phyloP scores from a whole-genome alignment of 164 flowering plant species.

The grape (Vitis vinifera) region ASM3070453v1 NC_081809.1:4136001-4136500 shows the following conservation, averaged over 20 bases:
- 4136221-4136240: too few relatives aligned
- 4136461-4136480: neutral
- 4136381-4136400: constrained; percentile 4
- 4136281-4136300: neutral
- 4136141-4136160: too few relatives aligned
- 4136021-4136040: too few relatives aligned
- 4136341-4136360: constrained; percentile 1
- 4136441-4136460: neutral
- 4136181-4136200: too few relatives aligned
- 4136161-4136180: neutral
- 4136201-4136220: too few relatives aligned
- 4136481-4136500: neutral
- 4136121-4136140: too few relatives aligned
- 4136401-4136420: neutral
- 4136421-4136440: neutral
- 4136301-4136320: neutral
- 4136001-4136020: too few relatives aligned
- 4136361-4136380: constrained; percentile 4
- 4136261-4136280: neutral
- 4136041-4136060: too few relatives aligned
- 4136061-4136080: too few relatives aligned
- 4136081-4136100: too few relatives aligned
- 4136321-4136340: too few relatives aligned
- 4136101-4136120: too few relatives aligned
- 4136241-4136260: neutral